These are phyloP conservation scores for Deuterostichococcus epilithicus DNA, from an alignment of 139 green algal species.

Conservation along the genomic window DNA sequence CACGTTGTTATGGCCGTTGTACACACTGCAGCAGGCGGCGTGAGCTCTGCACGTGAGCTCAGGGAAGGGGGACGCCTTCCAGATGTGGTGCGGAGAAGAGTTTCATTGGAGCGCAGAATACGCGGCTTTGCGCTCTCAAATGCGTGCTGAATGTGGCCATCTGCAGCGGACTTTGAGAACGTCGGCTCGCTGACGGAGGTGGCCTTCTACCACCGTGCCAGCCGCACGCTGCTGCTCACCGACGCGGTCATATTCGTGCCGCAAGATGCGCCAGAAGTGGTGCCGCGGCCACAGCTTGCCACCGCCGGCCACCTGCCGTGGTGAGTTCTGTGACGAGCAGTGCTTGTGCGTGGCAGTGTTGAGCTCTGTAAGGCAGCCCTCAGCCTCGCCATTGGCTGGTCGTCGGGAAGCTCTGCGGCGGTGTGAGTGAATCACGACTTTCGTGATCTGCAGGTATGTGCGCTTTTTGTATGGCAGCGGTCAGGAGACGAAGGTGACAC, in stretches of 20 bases:
- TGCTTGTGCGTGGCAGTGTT: no score
- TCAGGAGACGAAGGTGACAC: not conserved
- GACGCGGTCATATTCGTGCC: constrained; percentile 78
- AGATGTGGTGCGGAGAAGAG: not conserved
- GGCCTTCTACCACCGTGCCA: constrained; percentile 80
- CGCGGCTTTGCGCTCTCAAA: constrained; percentile 14
- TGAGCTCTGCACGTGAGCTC: not conserved
- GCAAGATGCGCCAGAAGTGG: constrained; percentile 30
- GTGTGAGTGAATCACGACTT: no score
- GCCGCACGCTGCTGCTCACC: constrained; percentile 77
- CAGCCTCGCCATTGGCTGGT: no score
- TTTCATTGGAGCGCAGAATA: not conserved
- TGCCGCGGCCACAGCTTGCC: not conserved
- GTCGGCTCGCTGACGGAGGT: constrained; percentile 55
- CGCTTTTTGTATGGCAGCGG: not conserved
- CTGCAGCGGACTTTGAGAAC: constrained; percentile 1
- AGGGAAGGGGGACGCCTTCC: not conserved
- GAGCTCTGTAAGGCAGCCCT: no score
- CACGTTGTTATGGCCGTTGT: not conserved
- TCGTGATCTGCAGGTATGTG: not conserved
- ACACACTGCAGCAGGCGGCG: not conserved
- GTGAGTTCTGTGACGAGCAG: no score
- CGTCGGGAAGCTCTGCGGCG: no score
- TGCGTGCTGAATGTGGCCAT: no score
- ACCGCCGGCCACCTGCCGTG: not conserved